Percentiles rank a stretch among this genome's conserved stretches.
These are phyloP conservation scores for Albifimbria verrucaria DNA, from an alignment of 2,329 filamentous ascomycete species.

Conservation along the genomic window DNA sequence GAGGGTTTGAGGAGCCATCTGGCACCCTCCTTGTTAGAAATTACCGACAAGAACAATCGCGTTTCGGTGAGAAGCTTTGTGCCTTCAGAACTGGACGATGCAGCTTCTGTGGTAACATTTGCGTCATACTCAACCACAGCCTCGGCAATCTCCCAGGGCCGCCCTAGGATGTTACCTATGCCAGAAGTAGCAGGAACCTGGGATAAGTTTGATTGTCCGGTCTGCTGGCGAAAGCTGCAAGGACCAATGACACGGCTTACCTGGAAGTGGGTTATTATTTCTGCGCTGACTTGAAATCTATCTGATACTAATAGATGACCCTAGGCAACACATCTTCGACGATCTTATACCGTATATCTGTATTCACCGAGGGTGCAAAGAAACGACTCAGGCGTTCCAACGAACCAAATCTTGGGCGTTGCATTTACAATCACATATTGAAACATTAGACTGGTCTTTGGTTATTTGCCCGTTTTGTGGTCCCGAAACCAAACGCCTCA, in stretches of 20 bases:
- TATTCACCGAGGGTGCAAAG: not conserved
- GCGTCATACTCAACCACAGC: slow-evolving; percentile 4
- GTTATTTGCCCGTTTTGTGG: not conserved
- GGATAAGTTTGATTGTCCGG: slow-evolving; percentile 1
- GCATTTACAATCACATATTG: not conserved
- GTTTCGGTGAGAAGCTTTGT: not conserved
- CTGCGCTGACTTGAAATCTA: not conserved
- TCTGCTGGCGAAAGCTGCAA: not conserved
- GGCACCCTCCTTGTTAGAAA: not conserved
- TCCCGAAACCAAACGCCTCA: not conserved
- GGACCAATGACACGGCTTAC: not conserved
- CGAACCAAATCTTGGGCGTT: not conserved
- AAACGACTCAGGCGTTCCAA: not conserved
- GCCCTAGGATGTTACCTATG: slow-evolving; percentile 1
- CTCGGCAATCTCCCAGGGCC: not conserved
- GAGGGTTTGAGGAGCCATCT: not conserved
- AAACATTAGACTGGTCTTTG: not conserved
- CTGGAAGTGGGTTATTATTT: slow-evolving; percentile 6
- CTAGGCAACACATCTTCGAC: not conserved
- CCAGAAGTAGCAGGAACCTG: not conserved
- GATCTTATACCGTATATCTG: not conserved
- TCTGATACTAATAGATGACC: not conserved
- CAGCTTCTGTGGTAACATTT: slow-evolving; percentile 1
- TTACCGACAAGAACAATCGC: not conserved
- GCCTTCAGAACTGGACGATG: not conserved